Evolutionary conservation across 2,329 filamentous ascomycete species (phyloP).

Genomic region (Fusarium begoniae): DNA sequence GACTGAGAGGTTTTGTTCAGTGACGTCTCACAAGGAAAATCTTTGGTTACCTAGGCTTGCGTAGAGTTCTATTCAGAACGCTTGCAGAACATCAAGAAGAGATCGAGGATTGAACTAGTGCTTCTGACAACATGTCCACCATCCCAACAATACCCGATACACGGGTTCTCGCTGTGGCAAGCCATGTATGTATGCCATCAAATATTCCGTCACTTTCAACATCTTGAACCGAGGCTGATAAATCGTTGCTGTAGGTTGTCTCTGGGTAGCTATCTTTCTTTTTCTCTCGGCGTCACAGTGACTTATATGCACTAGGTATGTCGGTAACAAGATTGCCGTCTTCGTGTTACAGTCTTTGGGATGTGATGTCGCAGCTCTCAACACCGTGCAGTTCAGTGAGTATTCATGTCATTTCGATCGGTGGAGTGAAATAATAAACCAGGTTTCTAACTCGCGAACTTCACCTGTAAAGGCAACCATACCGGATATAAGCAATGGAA

Average conservation of each 20-base stretch:
- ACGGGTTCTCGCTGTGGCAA: slow-evolving; percentile 85
- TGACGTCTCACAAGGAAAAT: slow-evolving; percentile 14
- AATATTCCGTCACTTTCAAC: background rate
- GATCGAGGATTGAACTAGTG: background rate
- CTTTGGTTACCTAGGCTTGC: background rate
- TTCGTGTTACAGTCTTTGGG: slow-evolving; percentile 94
- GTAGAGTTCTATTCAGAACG: background rate
- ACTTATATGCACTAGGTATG: slow-evolving; percentile 72
- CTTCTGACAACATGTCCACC: slow-evolving; percentile 31
- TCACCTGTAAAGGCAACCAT: slow-evolving; percentile 79
- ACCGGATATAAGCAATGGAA: slow-evolving; percentile 91
- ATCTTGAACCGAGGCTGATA: slow-evolving; percentile 15
- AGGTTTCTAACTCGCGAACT: slow-evolving; percentile 4
- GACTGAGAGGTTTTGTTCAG: slow-evolving; percentile 13
- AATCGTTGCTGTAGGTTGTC: slow-evolving; percentile 36
- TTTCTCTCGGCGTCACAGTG: background rate
- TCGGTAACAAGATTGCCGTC: slow-evolving; percentile 96
- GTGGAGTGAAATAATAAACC: background rate
- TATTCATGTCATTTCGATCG: slow-evolving; percentile 10
- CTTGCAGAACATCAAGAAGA: background rate
- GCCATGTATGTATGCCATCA: slow-evolving; percentile 84
- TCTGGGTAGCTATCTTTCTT: slow-evolving; percentile 35
- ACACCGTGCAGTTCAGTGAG: slow-evolving; percentile 97
- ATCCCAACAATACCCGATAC: slow-evolving; percentile 61
- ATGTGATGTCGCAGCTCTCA: slow-evolving; percentile 91